Base-by-base conservation (phyloP, 2,329 filamentous ascomycete species). In the Colletotrichum orbiculare region DNA sequence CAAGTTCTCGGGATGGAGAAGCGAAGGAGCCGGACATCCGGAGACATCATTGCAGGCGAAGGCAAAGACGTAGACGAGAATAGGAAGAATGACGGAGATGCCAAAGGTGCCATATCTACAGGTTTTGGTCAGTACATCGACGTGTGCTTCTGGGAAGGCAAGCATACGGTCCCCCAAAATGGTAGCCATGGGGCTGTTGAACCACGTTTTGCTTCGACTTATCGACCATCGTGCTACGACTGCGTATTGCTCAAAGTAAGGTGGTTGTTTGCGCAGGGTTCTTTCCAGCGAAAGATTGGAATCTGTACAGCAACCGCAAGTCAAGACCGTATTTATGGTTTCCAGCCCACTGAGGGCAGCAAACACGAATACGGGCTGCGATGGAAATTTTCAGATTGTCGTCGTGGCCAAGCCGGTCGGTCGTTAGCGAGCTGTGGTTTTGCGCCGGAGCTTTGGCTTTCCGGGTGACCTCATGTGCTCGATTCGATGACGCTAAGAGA, bases 11-110 rank as follows among this genome's bases (percentile, higher is more conserved):
- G 92, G 94, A 70, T 85, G 84, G 42, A 97, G 85, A 8, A 95
- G 83, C 4, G 92, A 93, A 4, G 94, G 93, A 3, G 92, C 90
- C 50, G 95, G 96, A 75, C 96, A 98, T 64, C 96, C 95, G 8
- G 93, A 91, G 68, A 96, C 83, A 76, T 98, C 94, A 80, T 97
- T 98, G 85, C 95, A 97, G 72, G 91, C 83, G 74, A 97, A 97
- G 50, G 89, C 85, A 74, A 95, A 90, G 71, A 89, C 75, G 79
- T 96, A 97, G 71, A 93, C 87, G 69, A 94, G 84, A 46, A 94
- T 66, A 0, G 95, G 95, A 1, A 97, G 87, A 61, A 90, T 89
- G 72, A 96, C 90, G 8, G 91, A 91, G 73, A 98, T 92, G 67
- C 81, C 85, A 66, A 90, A 87, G 41, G 92, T 93, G 60, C 94